Conservation (phyloP, 2,329 filamentous ascomycete genomes). For the Biscogniauxia sp. region DNA sequence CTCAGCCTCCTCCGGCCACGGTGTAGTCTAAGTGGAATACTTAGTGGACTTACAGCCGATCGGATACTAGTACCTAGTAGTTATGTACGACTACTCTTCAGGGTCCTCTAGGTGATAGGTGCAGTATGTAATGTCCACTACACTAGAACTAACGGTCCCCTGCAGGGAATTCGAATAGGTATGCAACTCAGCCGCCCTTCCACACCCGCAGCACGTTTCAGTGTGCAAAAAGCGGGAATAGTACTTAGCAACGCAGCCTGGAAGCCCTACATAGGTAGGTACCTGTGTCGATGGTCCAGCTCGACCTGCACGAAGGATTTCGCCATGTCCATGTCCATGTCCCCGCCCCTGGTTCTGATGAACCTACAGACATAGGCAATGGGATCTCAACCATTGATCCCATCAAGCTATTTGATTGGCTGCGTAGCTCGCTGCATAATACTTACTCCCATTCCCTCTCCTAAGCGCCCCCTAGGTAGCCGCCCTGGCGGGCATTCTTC, state of each 20-base stretch:
- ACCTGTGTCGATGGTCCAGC: too few relatives aligned
- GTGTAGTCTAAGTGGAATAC: background rate
- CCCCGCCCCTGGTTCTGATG: background rate
- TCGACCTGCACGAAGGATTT: background rate
- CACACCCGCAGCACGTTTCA: background rate
- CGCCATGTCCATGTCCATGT: background rate
- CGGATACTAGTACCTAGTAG: too few relatives aligned
- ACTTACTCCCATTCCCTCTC: background rate
- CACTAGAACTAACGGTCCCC: background rate
- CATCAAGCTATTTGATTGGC: background rate
- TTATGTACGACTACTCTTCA: too few relatives aligned
- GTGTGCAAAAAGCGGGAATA: background rate
- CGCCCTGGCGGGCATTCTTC: background rate
- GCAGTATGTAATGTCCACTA: too few relatives aligned
- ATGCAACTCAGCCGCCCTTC: background rate
- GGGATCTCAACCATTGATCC: background rate
- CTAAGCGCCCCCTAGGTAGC: too few relatives aligned
- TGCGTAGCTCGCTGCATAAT: background rate
- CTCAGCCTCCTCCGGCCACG: conserved; percentile 11
- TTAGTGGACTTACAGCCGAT: too few relatives aligned
- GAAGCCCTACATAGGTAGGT: background rate
- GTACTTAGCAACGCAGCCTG: background rate
- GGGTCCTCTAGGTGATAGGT: too few relatives aligned
- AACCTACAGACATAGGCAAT: background rate
- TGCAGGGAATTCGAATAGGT: background rate